Evolutionary conservation across 805 yeast genomes (phyloP), one percentile per base, ranked within the genome.

Genomic region (Wickerhamia fluorescens): DNA sequence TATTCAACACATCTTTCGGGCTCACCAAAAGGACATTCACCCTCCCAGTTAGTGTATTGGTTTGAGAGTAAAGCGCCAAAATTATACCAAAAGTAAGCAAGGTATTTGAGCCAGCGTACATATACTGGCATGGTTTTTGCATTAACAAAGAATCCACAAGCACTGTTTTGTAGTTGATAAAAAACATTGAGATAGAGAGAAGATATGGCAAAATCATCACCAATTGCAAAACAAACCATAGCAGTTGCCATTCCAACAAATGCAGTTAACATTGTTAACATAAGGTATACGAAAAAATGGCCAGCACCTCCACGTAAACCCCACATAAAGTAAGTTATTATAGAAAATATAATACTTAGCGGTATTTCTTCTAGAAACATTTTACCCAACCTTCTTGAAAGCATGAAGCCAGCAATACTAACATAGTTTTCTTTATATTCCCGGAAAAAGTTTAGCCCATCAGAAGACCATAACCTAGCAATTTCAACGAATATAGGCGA

Each of bases 91-190:
- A 79, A 65, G 47, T 72, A 81, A 0, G 89, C 78, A 33, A 78
- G 58, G 51, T 81, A 85, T 47, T 79, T 82, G 4, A 78, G 68
- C 95, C 95, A 85, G 20, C 85, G 64, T 6, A 85, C 94, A 44
- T 86, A 86, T 1, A 82, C 94, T 0, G 94, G 94, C 75, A 84
- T 68, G 1, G 73, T 66, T 6, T 64, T 60, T 1, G 87, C 73
- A 49, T 84, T 83, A 14, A 78, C 81, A 45, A 80, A 84, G 53
- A 73, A 82, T 1, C 95, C 95, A 50, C 85, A 78, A 0, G 85
- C 84, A 66, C 81, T 71, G 29, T 83, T 73, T 44, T 83, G 85
- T 16, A 81, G 56, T 17, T 86, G 83, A 47, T 74, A 80, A 36
- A 75, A 68, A 30, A 75, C 47, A 43, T 81, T 82, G 18, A 74